These are phyloP conservation scores for Candida tallmaniae DNA, from an alignment of 805 yeast genomes.

Conservation along the genomic window DNA sequence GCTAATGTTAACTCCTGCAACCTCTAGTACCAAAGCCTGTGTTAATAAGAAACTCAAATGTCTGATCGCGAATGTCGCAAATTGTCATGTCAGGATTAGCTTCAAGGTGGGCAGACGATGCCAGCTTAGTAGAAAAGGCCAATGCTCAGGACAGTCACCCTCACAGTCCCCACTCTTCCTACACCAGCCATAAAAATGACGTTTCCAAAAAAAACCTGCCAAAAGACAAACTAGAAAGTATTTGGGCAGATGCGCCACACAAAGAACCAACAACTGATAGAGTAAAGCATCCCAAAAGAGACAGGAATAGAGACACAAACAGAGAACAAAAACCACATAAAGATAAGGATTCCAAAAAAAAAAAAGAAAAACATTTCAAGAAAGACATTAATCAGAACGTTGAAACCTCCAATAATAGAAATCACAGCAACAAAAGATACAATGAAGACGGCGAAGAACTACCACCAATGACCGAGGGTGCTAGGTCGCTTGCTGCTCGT, in stretches of 20 bases:
- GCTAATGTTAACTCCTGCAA: too few relatives aligned
- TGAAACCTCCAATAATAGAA: too few relatives aligned
- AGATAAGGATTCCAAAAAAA: neutral
- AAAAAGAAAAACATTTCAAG: neutral
- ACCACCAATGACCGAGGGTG: constrained; percentile 21
- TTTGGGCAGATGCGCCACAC: constrained; percentile 26
- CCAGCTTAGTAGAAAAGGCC: constrained; percentile 21
- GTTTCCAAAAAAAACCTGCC: neutral
- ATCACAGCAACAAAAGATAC: neutral
- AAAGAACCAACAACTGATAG: constrained; percentile 1
- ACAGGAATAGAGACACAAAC: neutral
- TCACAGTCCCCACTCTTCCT: too few relatives aligned
- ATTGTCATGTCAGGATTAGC: constrained; percentile 15
- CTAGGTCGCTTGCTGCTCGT: constrained; percentile 21
- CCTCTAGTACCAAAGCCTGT: too few relatives aligned
- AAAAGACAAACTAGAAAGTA: constrained; percentile 19
- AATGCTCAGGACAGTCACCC: constrained; percentile 17
- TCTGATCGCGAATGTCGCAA: too few relatives aligned
- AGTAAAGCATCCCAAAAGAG: neutral
- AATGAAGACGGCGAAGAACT: constrained; percentile 7
- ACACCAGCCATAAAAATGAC: neutral
- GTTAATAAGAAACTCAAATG: too few relatives aligned
- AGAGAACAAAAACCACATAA: neutral
- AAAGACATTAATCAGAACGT: too few relatives aligned
- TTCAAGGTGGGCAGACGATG: constrained; percentile 36